Conservation (phyloP, 352 stramenopile genomes). For the Globisporangium viniferum region DNA sequence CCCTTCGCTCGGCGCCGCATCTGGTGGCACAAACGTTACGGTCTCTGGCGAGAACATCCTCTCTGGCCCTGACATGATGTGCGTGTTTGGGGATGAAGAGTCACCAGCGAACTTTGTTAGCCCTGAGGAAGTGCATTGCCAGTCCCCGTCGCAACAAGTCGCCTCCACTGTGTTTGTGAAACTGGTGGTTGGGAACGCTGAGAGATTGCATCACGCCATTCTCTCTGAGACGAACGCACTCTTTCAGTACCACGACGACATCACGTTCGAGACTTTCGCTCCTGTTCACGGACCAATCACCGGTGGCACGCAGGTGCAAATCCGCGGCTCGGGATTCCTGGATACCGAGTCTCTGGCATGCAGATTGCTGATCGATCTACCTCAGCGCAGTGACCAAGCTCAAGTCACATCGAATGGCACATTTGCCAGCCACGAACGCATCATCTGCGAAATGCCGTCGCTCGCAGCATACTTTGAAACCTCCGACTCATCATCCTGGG, state of each 20-base stretch:
- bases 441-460: conserved; percentile 32
- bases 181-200: conserved; percentile 22
- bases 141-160: conserved; percentile 23
- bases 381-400: conserved; percentile 15
- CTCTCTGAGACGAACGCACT: conserved; percentile 25
- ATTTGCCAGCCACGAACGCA: conserved; percentile 23
- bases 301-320: conserved; percentile 26
- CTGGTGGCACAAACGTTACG: conserved; percentile 37
- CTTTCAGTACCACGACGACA: conserved; percentile 32
- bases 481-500: conserved; percentile 18
- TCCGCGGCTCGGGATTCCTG: conserved; percentile 26
- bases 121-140: conserved; percentile 23
- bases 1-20: conserved; percentile 24
- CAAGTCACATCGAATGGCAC: conserved; percentile 16
- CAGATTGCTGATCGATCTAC: conserved; percentile 28
- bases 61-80: conserved; percentile 26
- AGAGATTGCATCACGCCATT: conserved; percentile 18
- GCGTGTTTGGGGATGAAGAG: conserved; percentile 37
- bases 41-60: conserved; percentile 34
- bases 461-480: conserved; percentile 14
- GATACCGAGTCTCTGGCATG: conserved; percentile 28
- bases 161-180: conserved; percentile 27
- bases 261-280: conserved; percentile 26
- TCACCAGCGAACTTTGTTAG: conserved; percentile 28
- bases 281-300: conserved; percentile 34